phyloP scores from a whole-genome alignment of 106 monocot genomes.

The Dendrobium nobile region DNA sequence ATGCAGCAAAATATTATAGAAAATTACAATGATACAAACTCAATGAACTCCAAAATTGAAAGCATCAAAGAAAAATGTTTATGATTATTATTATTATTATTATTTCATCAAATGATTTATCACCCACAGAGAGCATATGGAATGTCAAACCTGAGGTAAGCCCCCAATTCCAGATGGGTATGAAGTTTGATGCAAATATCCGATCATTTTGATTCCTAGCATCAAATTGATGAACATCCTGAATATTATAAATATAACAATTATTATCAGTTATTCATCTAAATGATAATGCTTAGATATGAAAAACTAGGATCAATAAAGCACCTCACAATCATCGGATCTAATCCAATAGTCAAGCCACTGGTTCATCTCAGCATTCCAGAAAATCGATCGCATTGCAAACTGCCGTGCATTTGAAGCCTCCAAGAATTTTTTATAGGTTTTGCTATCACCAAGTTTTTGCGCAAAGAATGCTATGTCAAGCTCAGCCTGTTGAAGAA shows the following conservation, averaged over 20 bases:
- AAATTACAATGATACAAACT: background rate
- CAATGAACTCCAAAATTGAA: background rate
- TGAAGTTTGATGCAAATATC: conserved; percentile 88
- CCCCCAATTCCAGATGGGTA: conserved; percentile 64
- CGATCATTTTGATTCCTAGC: conserved; percentile 42
- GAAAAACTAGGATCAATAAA: background rate
- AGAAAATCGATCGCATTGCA: conserved; percentile 43
- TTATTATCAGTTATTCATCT: background rate
- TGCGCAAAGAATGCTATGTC: conserved; percentile 54
- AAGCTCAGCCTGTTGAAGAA: conserved; percentile 49
- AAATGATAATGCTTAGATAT: background rate
- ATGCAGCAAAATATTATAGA: too few relatives aligned
- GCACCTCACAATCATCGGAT: conserved; percentile 16
- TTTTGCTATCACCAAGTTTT: conserved; percentile 25
- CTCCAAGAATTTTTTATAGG: conserved; percentile 23
- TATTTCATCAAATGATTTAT: background rate
- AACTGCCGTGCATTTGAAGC: conserved; percentile 35
- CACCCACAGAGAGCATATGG: background rate
- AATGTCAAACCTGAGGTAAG: conserved; percentile 45
- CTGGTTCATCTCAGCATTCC: conserved; percentile 58
- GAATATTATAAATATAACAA: conserved; percentile 13
- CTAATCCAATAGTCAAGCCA: conserved; percentile 75
- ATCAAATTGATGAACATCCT: conserved; percentile 60
- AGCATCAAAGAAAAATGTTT: background rate
- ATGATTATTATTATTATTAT: too few relatives aligned